Evolutionary conservation across 345 rosid species (phyloP), one percentile per base, ranked within the genome.

Genomic region (Citropsis articulata): DNA sequence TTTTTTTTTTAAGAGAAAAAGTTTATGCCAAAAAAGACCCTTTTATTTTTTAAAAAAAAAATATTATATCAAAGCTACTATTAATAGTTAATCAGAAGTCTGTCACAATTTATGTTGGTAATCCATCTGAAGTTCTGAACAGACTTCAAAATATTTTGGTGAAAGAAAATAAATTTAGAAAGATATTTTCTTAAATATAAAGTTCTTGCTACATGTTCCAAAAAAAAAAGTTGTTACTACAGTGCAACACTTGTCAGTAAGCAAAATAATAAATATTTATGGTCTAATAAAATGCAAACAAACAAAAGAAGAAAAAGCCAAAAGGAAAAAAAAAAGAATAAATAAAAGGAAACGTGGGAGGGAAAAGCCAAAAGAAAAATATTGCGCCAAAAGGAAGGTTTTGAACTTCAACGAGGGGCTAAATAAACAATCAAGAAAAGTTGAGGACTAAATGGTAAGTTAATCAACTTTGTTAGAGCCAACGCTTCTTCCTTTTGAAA

Each of bases 391-490:
- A 75, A 45, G 67, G 22, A 30, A 18, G 40, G 28, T 48, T 75
- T 75, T 48, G 16, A 75, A 65, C 33, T 75, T 55, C 31, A 31
- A 28, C 27, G 63, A 31, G 69, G 28, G 69, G 27, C 31, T 28
- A 45, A 74, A 62, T 27, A 1, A 6, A 74, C 62, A 75, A 53
- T 66, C 50, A 24, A 66, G 12, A 30, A 75, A 66, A 50, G 2
- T 2, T 4, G 19, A 75, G 64, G 72, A 25, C 56, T 56, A 36
- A 35, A 18, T 57, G 53, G 71, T 48, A 55, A 61, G 55, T 76
- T 55, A 10, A 9, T 1, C 5, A 21, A 38, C 56, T 66, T 62
- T 68, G n/a, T 73, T 25, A 48, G 78, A 82, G 80, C 72, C 77
- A 71, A 71, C 36, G n/a, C 74, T 48, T 35, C 66, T 4, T 22